A percentile compares a stretch with the other conserved stretches of the same genome.
Conservation (phyloP, 2,329 filamentous ascomycete species). For the Lasiodiplodia citricola region DNA sequence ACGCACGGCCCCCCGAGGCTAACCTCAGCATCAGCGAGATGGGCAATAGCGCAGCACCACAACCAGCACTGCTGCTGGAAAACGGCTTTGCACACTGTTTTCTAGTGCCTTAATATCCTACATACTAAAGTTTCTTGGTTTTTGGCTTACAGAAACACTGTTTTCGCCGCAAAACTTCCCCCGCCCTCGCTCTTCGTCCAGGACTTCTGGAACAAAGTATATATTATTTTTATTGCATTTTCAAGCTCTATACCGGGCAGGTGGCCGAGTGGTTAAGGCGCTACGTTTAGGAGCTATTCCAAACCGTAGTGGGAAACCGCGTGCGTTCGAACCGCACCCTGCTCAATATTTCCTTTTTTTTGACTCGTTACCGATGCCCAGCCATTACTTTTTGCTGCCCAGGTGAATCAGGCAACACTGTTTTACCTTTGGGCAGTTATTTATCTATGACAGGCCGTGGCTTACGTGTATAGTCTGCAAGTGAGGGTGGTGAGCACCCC, state of each 20-base stretch:
- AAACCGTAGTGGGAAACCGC: conserved; percentile 35
- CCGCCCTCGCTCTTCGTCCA: not conserved
- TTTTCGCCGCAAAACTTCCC: not conserved
- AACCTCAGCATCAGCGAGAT: too few species aligned
- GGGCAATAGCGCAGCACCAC: not conserved
- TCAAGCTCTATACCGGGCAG: not conserved
- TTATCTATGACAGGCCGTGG: too few species aligned
- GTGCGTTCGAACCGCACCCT: conserved; percentile 35
- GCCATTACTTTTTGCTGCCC: too few species aligned
- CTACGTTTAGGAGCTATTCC: conserved; percentile 39
- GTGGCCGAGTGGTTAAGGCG: conserved; percentile 34
- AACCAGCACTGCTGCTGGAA: not conserved
- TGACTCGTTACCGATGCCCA: too few species aligned
- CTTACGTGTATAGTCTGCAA: too few species aligned
- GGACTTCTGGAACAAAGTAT: not conserved
- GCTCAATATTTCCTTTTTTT: too few species aligned
- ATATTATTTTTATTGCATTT: not conserved
- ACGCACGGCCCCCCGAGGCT: too few species aligned
- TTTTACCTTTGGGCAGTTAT: too few species aligned
- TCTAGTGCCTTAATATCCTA: not conserved
- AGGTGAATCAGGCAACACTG: too few species aligned
- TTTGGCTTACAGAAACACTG: not conserved
- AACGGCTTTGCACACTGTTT: not conserved
- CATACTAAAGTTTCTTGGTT: not conserved
- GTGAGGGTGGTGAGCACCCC: too few species aligned